Evolutionary conservation across 352 stramenopile species (phyloP).

Genomic region (Phytophthora cryptogea): DNA sequence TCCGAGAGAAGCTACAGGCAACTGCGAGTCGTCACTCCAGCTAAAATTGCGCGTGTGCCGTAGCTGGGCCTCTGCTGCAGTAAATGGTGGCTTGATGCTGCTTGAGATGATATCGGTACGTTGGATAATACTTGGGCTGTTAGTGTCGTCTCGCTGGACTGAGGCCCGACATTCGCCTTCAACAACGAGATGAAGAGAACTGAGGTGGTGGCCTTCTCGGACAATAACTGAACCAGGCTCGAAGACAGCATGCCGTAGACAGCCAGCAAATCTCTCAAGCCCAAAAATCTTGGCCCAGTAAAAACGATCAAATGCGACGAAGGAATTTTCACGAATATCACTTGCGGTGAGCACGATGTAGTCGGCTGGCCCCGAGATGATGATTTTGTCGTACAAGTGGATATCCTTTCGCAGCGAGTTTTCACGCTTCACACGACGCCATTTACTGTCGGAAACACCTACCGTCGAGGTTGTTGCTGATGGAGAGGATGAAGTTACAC

Average conservation of each 20-base stretch:
- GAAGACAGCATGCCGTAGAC: conserved; percentile 38
- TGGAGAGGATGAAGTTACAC: conserved; percentile 7
- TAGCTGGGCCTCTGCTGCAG: conserved; percentile 30
- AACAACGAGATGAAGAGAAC: conserved; percentile 39
- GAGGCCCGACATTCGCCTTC: conserved; percentile 48
- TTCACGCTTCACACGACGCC: conserved; percentile 45
- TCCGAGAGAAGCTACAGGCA: conserved; percentile 43
- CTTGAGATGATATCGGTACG: conserved; percentile 1
- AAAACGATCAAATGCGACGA: conserved; percentile 34
- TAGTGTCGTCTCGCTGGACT: conserved; percentile 22
- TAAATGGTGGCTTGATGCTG: conserved; percentile 12
- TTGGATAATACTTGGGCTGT: conserved; percentile 1
- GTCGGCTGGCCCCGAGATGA: conserved; percentile 43
- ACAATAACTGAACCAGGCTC: conserved; percentile 37
- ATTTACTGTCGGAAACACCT: conserved; percentile 31
- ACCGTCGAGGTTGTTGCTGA: not conserved
- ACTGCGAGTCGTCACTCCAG: conserved; percentile 25
- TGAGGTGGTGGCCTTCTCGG: conserved; percentile 33
- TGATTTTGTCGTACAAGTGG: conserved; percentile 46
- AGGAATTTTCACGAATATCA: conserved; percentile 38
- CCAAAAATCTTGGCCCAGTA: conserved; percentile 44
- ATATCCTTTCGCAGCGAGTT: conserved; percentile 34
- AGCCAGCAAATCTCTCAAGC: conserved; percentile 40
- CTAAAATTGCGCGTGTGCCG: conserved; percentile 36
- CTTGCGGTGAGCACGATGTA: conserved; percentile 44